A percentile compares a stretch with the other conserved stretches of the same genome.
Conservation (phyloP, 139 green algal genomes). For the Parachlorella kessleri region DNA sequence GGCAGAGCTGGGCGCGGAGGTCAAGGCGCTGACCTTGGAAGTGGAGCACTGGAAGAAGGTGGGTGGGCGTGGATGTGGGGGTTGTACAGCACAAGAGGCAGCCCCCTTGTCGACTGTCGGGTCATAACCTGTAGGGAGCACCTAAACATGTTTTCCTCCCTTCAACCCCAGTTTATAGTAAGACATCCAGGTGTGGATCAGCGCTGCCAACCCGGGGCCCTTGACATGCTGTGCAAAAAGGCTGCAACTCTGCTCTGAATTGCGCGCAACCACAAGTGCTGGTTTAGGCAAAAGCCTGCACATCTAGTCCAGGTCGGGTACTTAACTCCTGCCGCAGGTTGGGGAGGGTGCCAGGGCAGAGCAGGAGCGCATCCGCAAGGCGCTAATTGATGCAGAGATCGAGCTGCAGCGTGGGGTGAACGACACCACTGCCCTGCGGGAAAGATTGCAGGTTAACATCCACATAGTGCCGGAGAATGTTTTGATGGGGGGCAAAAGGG, state of each 20-base stretch:
- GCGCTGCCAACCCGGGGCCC: too few relatives aligned
- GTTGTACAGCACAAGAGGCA: too few relatives aligned
- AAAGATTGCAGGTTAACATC: too few relatives aligned
- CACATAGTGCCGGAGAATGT: too few relatives aligned
- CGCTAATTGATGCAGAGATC: constrained; percentile 28
- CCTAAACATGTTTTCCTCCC: too few relatives aligned
- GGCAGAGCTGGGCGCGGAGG: not conserved
- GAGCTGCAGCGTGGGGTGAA: constrained; percentile 16
- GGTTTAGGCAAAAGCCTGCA: not conserved
- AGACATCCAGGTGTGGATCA: too few relatives aligned
- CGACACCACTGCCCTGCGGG: not conserved
- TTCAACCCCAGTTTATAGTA: too few relatives aligned
- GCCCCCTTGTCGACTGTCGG: too few relatives aligned
- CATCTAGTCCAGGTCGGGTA: not conserved
- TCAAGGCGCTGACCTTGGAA: not conserved
- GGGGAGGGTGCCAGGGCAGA: not conserved
- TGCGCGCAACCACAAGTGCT: not conserved
- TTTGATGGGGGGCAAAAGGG: too few relatives aligned
- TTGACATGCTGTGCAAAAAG: too few relatives aligned
- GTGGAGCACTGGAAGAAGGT: not conserved
- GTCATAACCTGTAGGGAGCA: too few relatives aligned
- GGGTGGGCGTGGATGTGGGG: not conserved
- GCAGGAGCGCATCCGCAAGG: constrained; percentile 7
- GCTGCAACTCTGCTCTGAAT: too few relatives aligned
- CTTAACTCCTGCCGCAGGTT: not conserved